Percentiles rank a stretch among this genome's conserved stretches.
phyloP scores from a whole-genome alignment of 2,329 filamentous ascomycete genomes.

The Aphanocladium album region DNA sequence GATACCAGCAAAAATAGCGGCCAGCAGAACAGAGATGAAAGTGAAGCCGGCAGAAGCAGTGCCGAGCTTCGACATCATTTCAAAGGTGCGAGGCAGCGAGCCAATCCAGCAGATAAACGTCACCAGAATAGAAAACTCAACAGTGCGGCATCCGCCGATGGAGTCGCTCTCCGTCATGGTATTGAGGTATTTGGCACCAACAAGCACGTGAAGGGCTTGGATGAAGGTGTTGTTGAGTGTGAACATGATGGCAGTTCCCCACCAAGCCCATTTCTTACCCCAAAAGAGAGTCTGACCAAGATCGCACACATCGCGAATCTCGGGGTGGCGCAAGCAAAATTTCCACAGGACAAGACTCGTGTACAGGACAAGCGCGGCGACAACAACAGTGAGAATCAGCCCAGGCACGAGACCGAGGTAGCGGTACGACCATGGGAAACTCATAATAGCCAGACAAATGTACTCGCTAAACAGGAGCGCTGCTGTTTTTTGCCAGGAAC shows the following conservation, averaged over 20 bases:
- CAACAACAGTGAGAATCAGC: conserved; percentile 73
- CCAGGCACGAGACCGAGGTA: conserved; percentile 79
- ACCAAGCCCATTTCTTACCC: conserved; percentile 61
- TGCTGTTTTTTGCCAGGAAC: conserved; percentile 93
- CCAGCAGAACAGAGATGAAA: conserved; percentile 80
- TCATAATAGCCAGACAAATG: conserved; percentile 90
- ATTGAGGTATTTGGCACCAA: conserved; percentile 83
- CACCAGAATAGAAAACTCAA: conserved; percentile 71
- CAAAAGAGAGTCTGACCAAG: conserved; percentile 95
- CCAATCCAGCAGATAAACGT: conserved; percentile 70
- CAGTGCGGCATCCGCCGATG: conserved; percentile 63
- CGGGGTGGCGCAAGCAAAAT: conserved; percentile 85
- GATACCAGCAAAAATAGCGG: conserved; percentile 74
- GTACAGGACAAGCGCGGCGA: conserved; percentile 76
- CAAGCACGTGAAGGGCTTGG: conserved; percentile 74
- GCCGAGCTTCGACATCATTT: conserved; percentile 71
- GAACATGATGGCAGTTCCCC: conserved; percentile 75
- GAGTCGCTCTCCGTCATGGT: conserved; percentile 70
- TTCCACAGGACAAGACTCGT: conserved; percentile 64
- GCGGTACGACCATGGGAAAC: conserved; percentile 90
- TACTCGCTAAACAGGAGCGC: conserved; percentile 91
- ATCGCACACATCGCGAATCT: conserved; percentile 89
- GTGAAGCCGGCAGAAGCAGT: conserved; percentile 81
- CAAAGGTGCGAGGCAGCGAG: conserved; percentile 82
- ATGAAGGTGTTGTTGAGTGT: conserved; percentile 92